phyloP scores from a whole-genome alignment of 208 protist species.

The Leishmania gerbilli region DNA sequence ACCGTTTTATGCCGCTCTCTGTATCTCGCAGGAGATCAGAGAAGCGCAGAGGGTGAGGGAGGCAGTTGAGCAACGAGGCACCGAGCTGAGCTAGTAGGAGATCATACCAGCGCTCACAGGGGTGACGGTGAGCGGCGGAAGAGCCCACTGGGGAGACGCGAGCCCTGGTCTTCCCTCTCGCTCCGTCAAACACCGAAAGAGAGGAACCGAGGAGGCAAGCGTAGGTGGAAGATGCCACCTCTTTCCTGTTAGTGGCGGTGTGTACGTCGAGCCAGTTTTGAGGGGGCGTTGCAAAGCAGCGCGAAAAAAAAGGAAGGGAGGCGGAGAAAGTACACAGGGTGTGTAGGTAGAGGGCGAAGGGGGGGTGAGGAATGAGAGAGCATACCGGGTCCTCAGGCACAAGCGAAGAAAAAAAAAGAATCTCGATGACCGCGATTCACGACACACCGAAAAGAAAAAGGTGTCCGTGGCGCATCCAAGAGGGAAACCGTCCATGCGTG shows the following conservation, averaged over 20 bases:
- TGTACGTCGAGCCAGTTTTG: not conserved
- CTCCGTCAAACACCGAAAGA: not conserved
- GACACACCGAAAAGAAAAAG: constrained; percentile 13
- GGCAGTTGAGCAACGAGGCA: not conserved
- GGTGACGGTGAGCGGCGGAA: not conserved
- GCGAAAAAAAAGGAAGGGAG: not conserved
- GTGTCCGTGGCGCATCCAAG: not conserved
- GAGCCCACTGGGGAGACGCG: not conserved
- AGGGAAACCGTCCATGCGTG: not conserved
- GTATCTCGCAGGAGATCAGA: not conserved
- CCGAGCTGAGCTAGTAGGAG: not conserved
- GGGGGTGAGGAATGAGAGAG: not conserved
- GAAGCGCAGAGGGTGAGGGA: not conserved
- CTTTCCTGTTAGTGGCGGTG: constrained; percentile 1
- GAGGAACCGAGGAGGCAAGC: not conserved
- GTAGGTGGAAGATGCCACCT: not conserved
- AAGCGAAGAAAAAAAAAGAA: not conserved
- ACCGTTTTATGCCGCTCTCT: not conserved
- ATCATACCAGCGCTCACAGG: not conserved
- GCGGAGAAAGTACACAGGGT: not conserved
- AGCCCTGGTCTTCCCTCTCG: constrained; percentile 6
- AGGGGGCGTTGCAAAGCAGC: not conserved
- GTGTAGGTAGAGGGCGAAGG: not conserved
- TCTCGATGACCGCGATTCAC: not conserved
- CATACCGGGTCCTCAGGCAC: not conserved